Conservation (phyloP, 192 early-diverging fungal genomes). For the Helicostylum pulchrum region DNA sequence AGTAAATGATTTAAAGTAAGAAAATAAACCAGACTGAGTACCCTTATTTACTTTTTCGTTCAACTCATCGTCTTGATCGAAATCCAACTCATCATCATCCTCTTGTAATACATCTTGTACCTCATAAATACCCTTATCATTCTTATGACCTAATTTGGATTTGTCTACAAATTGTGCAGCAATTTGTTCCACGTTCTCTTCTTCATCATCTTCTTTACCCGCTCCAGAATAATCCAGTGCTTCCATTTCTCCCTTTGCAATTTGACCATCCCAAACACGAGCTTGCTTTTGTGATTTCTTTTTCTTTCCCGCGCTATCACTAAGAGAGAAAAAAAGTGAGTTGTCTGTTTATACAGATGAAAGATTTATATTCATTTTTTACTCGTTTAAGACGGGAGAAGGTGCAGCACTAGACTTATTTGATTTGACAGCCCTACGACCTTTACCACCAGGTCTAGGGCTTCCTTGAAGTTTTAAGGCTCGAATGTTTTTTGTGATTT, state of each 20-base stretch:
- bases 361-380: neutral
- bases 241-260: constrained; percentile 53
- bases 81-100: constrained; percentile 54
- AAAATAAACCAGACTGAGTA: constrained; percentile 50
- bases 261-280: constrained; percentile 77
- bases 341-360: neutral
- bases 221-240: constrained; percentile 44
- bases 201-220: neutral
- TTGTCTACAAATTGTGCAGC: constrained; percentile 49
- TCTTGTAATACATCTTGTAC: constrained; percentile 68
- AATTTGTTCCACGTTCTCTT: constrained; percentile 20
- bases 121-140: constrained; percentile 70
- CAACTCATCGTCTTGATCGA: constrained; percentile 45
- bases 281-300: constrained; percentile 55
- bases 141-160: constrained; percentile 55
- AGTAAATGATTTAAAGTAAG: constrained; percentile 71
- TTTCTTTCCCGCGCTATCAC: constrained; percentile 32
- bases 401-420: constrained; percentile 13
- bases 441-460: constrained; percentile 32
- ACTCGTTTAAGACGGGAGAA: constrained; percentile 23
- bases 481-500: constrained; percentile 49
- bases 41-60: constrained; percentile 22
- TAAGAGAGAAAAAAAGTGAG: neutral
- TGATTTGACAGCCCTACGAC: constrained; percentile 4
- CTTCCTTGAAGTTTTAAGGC: constrained; percentile 38